Percentiles rank a stretch among this genome's conserved stretches.
Conservation (phyloP, 352 stramenopile species). For the Phytophthora podocarpi region DNA sequence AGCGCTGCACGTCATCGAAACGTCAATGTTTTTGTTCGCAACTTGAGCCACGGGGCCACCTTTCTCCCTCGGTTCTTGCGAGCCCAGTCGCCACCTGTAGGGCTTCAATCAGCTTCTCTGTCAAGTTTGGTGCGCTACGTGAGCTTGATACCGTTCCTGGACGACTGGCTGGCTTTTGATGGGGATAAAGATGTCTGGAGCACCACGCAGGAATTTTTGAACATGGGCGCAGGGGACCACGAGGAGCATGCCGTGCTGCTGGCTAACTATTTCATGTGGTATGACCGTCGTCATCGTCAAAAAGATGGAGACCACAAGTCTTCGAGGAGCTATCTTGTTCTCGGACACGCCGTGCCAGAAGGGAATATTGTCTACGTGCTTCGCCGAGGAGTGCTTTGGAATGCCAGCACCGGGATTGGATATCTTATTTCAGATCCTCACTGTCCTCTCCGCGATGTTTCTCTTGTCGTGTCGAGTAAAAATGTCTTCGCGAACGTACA, state of each 20-base stretch:
- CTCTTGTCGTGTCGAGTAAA: slow-evolving; percentile 82
- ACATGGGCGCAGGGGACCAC: slow-evolving; percentile 86
- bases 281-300: slow-evolving; percentile 56
- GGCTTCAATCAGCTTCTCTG: slow-evolving; percentile 33
- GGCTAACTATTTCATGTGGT: slow-evolving; percentile 90
- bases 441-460: slow-evolving; percentile 88
- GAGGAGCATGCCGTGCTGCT: slow-evolving; percentile 94
- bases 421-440: slow-evolving; percentile 78
- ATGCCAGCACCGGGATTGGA: slow-evolving; percentile 82
- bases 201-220: slow-evolving; percentile 91
- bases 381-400: slow-evolving; percentile 79
- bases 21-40: slow-evolving; percentile 79
- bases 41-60: slow-evolving; percentile 64
- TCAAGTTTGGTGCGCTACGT: slow-evolving; percentile 86
- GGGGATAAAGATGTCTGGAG: slow-evolving; percentile 85
- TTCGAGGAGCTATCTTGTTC: slow-evolving; percentile 77
- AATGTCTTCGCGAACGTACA: slow-evolving; percentile 94
- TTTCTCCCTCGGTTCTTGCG: slow-evolving; percentile 78
- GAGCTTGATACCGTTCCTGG: slow-evolving; percentile 90
- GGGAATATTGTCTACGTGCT: slow-evolving; percentile 91
- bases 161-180: slow-evolving; percentile 90
- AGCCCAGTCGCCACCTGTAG: slow-evolving; percentile 70
- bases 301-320: slow-evolving; percentile 18
- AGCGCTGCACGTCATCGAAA: slow-evolving; percentile 38
- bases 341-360: slow-evolving; percentile 85